Evolutionary conservation across 2,329 filamentous ascomycete species (phyloP).

Genomic region (Trichoderma guizhouense): DNA sequence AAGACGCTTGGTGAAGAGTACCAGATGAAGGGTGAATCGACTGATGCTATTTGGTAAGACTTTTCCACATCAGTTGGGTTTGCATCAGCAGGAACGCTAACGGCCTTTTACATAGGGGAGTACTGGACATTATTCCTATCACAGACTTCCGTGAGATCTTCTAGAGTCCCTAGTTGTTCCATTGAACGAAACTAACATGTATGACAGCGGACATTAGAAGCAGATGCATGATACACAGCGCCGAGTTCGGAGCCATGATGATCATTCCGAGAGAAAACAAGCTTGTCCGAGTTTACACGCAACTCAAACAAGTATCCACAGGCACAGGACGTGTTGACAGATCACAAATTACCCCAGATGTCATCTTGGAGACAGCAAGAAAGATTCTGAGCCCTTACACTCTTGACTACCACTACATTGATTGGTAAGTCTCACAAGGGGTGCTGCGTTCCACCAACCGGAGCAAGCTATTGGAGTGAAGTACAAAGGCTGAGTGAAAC

Average conservation of each 20-base stretch:
- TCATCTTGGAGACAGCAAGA: slow-evolving; percentile 60
- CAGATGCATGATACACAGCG: slow-evolving; percentile 56
- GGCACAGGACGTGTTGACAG: slow-evolving; percentile 51
- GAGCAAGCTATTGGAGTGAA: neutral
- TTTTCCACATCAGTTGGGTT: neutral
- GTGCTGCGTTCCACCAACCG: neutral
- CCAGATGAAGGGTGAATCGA: slow-evolving; percentile 53
- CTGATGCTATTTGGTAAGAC: slow-evolving; percentile 46
- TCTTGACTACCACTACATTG: slow-evolving; percentile 59
- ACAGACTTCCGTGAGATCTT: slow-evolving; percentile 47
- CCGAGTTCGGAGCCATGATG: slow-evolving; percentile 56
- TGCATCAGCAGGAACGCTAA: neutral
- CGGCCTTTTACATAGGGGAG: slow-evolving; percentile 32
- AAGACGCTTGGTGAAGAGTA: slow-evolving; percentile 50
- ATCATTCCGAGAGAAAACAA: slow-evolving; percentile 62
- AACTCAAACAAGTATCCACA: slow-evolving; percentile 49
- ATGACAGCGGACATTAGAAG: slow-evolving; percentile 49
- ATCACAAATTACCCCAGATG: slow-evolving; percentile 60
- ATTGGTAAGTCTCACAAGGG: slow-evolving; percentile 48
- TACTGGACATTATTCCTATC: slow-evolving; percentile 41
- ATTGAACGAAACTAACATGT: neutral
- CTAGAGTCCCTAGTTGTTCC: neutral
- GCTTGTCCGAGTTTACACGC: slow-evolving; percentile 62
- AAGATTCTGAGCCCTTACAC: slow-evolving; percentile 66
- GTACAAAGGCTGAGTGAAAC: neutral